Conservation (phyloP, 1,139 yeast species). For the Kurtzmaniella quercitrusa region DNA sequence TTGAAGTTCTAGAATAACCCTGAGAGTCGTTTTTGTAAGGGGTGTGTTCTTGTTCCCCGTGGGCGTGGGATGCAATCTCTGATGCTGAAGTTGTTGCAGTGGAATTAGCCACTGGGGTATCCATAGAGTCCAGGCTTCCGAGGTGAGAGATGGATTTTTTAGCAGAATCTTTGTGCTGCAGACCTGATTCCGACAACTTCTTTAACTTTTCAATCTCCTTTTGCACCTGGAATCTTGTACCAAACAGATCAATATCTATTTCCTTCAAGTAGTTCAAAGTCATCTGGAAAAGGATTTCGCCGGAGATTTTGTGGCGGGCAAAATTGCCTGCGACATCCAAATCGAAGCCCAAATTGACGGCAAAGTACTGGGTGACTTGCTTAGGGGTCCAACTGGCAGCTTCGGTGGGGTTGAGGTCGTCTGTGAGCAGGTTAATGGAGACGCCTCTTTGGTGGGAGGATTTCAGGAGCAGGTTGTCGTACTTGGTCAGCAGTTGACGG, state of each 20-base stretch:
- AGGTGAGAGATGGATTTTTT: background rate
- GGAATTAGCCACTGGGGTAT: background rate
- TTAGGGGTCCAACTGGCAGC: conserved; percentile 78
- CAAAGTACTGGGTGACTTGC: conserved; percentile 77
- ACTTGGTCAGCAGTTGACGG: conserved; percentile 1
- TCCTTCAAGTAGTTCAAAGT: conserved; percentile 86
- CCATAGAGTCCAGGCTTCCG: background rate
- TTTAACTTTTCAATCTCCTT: conserved; percentile 79
- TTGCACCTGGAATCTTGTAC: conserved; percentile 88
- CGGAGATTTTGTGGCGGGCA: conserved; percentile 83
- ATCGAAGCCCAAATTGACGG: conserved; percentile 65
- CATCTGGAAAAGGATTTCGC: conserved; percentile 76
- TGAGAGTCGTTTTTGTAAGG: conserved; percentile 1
- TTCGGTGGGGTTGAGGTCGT: conserved; percentile 44
- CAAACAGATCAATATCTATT: conserved; percentile 86
- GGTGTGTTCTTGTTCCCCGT: background rate
- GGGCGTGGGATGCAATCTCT: background rate
- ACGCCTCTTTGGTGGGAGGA: conserved; percentile 11
- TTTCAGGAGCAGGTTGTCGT: background rate
- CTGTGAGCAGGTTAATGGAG: conserved; percentile 18
- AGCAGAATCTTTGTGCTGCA: background rate
- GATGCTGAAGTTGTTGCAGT: conserved; percentile 1
- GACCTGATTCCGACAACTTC: conserved; percentile 10
- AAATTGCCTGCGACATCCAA: conserved; percentile 70
- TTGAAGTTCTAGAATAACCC: conserved; percentile 4